Base-by-base conservation (phyloP, 495 filamentous ascomycete genomes). In the Xylaria intraflava region DNA sequence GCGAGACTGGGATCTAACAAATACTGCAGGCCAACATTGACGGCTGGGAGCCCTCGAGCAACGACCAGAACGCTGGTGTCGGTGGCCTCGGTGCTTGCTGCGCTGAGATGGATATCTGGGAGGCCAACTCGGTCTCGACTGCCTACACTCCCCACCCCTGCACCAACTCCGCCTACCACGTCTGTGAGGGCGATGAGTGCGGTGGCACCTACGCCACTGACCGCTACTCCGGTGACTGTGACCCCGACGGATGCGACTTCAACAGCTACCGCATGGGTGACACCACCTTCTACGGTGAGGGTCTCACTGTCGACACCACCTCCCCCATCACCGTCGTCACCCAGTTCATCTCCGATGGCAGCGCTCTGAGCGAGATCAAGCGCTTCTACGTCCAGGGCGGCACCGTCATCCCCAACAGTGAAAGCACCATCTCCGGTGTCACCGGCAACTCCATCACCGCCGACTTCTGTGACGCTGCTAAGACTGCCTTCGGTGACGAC, bases 51-150 rank as follows among this genome's bases (percentile, higher is more conserved):
- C 62, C 74, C 19, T 83, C 81, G 4, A 24, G 58, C 45, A 82
- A 73, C 60, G 78, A 85, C 62, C 48, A 60, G 49, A 82, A 81
- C 66, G 71, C 79, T 24, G 83, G 83, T 22, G 49, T 72, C 22
- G 83, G 82, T 31, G 59, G 65, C 51, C 69, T 77, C 46, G 83
- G 84, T 55, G 75, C 81, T 50, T 88, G 83, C 78, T 88, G 85
- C 69, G 76, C 80, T 6, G 85, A 88, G 69, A 83, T 88, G 77
- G 83, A 88, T 60, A 77, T 87, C 64, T 86, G 82, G 71, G 83
- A 87, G 66, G 83, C 84, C 52, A 87, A 88, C 74, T 76, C 71
- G 41, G 72, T 79, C 62, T 73, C 83, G 0, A 81, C 77, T 14
- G 81, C 80, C 19, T 69, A 74, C 56, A 86, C 83, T 2, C 84